Percentiles rank a stretch among this genome's conserved stretches.
Conservation (phyloP, 768 basidiomycete genomes). For the Tylopilus sp. region DNA sequence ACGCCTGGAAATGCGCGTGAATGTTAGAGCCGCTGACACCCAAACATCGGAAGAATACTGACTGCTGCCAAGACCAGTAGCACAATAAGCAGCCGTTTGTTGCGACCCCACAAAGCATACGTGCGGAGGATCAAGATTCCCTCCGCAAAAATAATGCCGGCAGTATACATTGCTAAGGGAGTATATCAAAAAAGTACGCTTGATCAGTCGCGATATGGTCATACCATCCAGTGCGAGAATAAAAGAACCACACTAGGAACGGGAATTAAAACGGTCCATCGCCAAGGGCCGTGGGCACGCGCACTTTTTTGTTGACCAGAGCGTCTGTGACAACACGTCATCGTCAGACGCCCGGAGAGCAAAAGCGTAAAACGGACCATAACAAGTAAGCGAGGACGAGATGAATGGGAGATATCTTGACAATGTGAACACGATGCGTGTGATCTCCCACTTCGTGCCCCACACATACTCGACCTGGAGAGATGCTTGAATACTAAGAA, state of each 20-base stretch:
- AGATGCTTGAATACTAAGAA: slow-evolving; percentile 2
- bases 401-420: slow-evolving; percentile 28
- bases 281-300: neutral
- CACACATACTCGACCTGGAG: slow-evolving; percentile 23
- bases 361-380: slow-evolving; percentile 8
- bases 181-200: neutral
- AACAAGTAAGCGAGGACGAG: slow-evolving; percentile 15
- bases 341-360: neutral
- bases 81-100: slow-evolving; percentile 10
- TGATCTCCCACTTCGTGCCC: slow-evolving; percentile 21
- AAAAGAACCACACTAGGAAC: slow-evolving; percentile 19
- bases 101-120: slow-evolving; percentile 25
- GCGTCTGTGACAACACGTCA: slow-evolving; percentile 1
- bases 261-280: neutral
- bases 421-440: slow-evolving; percentile 25
- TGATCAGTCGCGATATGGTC: neutral
- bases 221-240: slow-evolving; percentile 16
- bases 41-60: neutral
- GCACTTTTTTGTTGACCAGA: slow-evolving; percentile 3
- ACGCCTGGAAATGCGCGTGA: slow-evolving; percentile 5
- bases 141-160: slow-evolving; percentile 15
- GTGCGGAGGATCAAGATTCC: slow-evolving; percentile 26
- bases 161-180: slow-evolving; percentile 11
- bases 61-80: slow-evolving; percentile 20
- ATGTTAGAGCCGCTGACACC: too few relatives aligned